phyloP scores from a whole-genome alignment of 768 basidiomycete genomes.

The Udeniomyces megalosporus region DNA sequence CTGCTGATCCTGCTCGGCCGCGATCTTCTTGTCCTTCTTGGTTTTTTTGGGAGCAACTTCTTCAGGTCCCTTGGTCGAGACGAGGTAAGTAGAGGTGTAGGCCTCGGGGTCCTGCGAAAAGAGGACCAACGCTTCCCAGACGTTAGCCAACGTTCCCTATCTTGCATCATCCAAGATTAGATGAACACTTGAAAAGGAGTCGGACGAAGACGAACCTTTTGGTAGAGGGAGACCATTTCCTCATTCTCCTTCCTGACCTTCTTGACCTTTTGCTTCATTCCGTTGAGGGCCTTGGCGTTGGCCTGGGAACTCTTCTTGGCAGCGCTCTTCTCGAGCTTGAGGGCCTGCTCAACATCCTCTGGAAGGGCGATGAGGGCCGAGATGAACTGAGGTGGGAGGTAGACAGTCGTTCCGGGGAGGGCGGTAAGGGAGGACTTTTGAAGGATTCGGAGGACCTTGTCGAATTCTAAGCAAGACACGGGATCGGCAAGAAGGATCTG shows the following conservation, averaged over 20 bases:
- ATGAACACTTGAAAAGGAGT: no score
- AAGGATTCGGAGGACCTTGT: slow-evolving; percentile 82
- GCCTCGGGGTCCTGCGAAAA: slow-evolving; percentile 60
- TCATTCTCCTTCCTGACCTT: slow-evolving; percentile 83
- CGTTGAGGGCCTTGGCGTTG: slow-evolving; percentile 83
- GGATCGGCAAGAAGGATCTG: neutral
- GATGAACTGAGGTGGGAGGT: slow-evolving; percentile 43
- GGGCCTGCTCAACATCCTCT: slow-evolving; percentile 53
- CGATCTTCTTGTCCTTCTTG: slow-evolving; percentile 19
- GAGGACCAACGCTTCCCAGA: neutral
- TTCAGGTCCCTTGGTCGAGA: slow-evolving; percentile 34
- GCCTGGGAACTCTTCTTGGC: slow-evolving; percentile 93
- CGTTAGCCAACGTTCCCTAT: neutral
- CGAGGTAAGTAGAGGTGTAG: slow-evolving; percentile 57
- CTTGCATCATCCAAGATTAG: no score
- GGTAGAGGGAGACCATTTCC: slow-evolving; percentile 56
- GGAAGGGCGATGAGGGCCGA: slow-evolving; percentile 23
- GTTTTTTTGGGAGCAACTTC: slow-evolving; percentile 30
- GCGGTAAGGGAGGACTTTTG: slow-evolving; percentile 69
- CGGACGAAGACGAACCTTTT: slow-evolving; percentile 40
- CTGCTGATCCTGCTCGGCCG: slow-evolving; percentile 29
- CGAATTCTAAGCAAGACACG: slow-evolving; percentile 55
- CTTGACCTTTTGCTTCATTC: slow-evolving; percentile 96
- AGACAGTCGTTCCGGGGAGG: slow-evolving; percentile 75
- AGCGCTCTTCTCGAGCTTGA: slow-evolving; percentile 75